These are phyloP conservation scores for Epichloe elymi DNA, from an alignment of 2,329 filamentous ascomycete genomes.

Conservation along the genomic window DNA sequence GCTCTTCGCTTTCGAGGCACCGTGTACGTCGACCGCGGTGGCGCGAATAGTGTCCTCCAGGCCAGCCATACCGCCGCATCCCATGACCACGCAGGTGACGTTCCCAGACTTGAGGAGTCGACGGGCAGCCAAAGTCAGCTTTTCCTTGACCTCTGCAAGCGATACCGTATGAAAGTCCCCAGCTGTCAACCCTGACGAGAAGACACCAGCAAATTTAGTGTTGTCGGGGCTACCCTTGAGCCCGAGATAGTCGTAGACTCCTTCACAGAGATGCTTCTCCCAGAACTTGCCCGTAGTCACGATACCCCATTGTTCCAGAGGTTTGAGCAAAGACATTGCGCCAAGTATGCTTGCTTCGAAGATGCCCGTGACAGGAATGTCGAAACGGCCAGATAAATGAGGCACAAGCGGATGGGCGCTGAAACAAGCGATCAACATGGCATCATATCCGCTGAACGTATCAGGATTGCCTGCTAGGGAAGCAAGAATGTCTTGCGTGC, in stretches of 20 bases:
- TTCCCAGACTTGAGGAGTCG: slow-evolving; percentile 43
- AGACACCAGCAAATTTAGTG: slow-evolving; percentile 60
- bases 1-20: slow-evolving; percentile 4
- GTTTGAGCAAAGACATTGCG: slow-evolving; percentile 37
- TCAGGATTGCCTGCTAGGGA: slow-evolving; percentile 30
- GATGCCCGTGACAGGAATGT: slow-evolving; percentile 44
- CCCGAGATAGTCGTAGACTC: slow-evolving; percentile 53
- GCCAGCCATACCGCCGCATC: slow-evolving; percentile 84
- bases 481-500: slow-evolving; percentile 47
- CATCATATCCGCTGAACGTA: slow-evolving; percentile 43
- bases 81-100: slow-evolving; percentile 63
- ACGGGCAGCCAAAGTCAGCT: slow-evolving; percentile 58
- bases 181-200: slow-evolving; percentile 69
- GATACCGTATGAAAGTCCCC: slow-evolving; percentile 63
- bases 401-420: slow-evolving; percentile 68
- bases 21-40: slow-evolving; percentile 45
- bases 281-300: slow-evolving; percentile 79
- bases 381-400: slow-evolving; percentile 29
- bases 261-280: slow-evolving; percentile 57
- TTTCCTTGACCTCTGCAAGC: slow-evolving; percentile 47
- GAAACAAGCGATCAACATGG: slow-evolving; percentile 80
- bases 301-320: slow-evolving; percentile 57
- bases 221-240: slow-evolving; percentile 19
- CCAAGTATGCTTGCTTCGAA: slow-evolving; percentile 71
- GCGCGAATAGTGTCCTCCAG: slow-evolving; percentile 64